These are phyloP conservation scores for Lipomyces oligophaga DNA, from an alignment of 805 yeast genomes.

Conservation along the genomic window DNA sequence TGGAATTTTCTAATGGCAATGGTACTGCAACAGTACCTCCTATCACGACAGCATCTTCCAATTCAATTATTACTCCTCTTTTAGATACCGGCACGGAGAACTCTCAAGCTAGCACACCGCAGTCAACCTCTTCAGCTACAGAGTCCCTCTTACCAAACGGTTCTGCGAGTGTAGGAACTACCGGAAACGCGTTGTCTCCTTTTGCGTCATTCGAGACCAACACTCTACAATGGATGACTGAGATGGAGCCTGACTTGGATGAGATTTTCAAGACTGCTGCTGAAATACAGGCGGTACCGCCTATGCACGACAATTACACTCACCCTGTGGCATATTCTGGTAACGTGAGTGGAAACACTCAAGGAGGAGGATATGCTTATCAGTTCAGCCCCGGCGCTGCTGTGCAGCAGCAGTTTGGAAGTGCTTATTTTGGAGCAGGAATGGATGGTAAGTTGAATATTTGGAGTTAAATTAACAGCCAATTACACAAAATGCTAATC, in stretches of 20 bases:
- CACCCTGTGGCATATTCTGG: conserved; percentile 30
- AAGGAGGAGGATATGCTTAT: conserved; percentile 29
- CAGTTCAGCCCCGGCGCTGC: conserved; percentile 29
- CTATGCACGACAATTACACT: conserved; percentile 25
- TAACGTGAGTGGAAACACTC: conserved; percentile 26
- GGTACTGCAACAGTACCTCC: too few relatives aligned
- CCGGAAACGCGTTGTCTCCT: conserved; percentile 23
- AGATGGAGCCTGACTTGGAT: conserved; percentile 30
- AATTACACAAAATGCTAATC: not conserved
- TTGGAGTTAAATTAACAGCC: not conserved
- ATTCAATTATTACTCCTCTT: not conserved
- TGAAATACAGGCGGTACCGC: conserved; percentile 28
- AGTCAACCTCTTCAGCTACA: conserved; percentile 15
- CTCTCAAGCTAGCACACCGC: conserved; percentile 25
- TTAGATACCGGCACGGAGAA: not conserved
- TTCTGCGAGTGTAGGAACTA: not conserved
- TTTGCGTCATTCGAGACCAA: conserved; percentile 29
- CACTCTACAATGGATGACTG: conserved; percentile 30
- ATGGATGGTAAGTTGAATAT: conserved; percentile 1
- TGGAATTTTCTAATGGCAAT: not conserved
- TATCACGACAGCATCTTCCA: too few relatives aligned
- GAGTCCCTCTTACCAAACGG: conserved; percentile 7
- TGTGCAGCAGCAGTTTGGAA: conserved; percentile 12
- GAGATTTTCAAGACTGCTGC: conserved; percentile 31
- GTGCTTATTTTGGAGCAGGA: conserved; percentile 1